These are phyloP conservation scores for Aspergillus sp. DNA, from an alignment of 2,329 filamentous ascomycete genomes.

Conservation along the genomic window DNA sequence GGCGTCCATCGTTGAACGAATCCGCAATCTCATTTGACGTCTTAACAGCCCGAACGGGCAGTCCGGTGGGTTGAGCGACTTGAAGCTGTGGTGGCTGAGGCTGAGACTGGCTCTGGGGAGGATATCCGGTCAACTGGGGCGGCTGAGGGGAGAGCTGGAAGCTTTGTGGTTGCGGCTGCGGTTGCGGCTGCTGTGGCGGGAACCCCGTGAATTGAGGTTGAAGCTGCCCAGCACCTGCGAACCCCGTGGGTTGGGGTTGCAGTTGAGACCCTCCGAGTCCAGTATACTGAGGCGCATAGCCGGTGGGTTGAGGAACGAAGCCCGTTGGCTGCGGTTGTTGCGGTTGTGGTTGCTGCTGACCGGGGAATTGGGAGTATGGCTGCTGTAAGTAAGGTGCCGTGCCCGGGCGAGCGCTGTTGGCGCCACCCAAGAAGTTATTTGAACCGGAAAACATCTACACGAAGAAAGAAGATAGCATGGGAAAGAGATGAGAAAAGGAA, in stretches of 20 bases:
- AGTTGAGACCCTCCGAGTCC: slow-evolving; percentile 47
- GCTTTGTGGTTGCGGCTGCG: slow-evolving; percentile 41
- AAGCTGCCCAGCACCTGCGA: slow-evolving; percentile 41
- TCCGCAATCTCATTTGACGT: slow-evolving; percentile 59
- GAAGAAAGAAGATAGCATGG: slow-evolving; percentile 19
- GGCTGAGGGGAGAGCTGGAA: slow-evolving; percentile 47
- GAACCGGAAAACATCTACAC: slow-evolving; percentile 78
- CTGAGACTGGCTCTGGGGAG: slow-evolving; percentile 34
- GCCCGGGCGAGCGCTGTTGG: slow-evolving; percentile 66
- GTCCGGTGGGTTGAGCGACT: slow-evolving; percentile 39
- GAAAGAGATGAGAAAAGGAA: slow-evolving; percentile 14
- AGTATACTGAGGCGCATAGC: slow-evolving; percentile 49
- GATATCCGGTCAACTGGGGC: slow-evolving; percentile 55
- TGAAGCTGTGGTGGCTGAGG: slow-evolving; percentile 31
- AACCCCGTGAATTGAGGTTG: slow-evolving; percentile 45
- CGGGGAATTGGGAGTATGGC: slow-evolving; percentile 33
- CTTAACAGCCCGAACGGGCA: slow-evolving; percentile 51
- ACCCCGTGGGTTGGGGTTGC: slow-evolving; percentile 65
- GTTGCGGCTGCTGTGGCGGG: slow-evolving; percentile 16
- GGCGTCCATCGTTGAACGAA: slow-evolving; percentile 51
- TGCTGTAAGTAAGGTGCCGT: slow-evolving; percentile 53
- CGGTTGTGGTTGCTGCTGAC: slow-evolving; percentile 47
- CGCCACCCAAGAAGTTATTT: slow-evolving; percentile 76
- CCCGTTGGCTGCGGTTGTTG: slow-evolving; percentile 46
- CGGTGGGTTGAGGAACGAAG: slow-evolving; percentile 50